Conservation (phyloP, 129 eudicot species). For the Smallanthus sonchifolius region DNA sequence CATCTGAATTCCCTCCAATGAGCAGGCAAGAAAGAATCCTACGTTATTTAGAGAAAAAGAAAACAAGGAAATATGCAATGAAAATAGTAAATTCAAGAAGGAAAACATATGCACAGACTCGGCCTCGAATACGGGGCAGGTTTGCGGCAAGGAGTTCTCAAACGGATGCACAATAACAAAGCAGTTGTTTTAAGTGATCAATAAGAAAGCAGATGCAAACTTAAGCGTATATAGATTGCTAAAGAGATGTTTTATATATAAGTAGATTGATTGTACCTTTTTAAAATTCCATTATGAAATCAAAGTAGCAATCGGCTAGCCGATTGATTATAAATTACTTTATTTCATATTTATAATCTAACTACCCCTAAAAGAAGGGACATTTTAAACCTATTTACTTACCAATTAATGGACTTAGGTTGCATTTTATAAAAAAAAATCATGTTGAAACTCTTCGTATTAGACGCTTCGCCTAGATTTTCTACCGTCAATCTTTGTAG, state of each 20-base stretch:
- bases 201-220: not conserved
- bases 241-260: not conserved
- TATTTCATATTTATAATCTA: too few relatives aligned
- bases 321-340: not conserved
- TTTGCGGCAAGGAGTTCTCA: constrained; percentile 15
- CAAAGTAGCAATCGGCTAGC: not conserved
- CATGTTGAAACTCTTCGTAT: too few relatives aligned
- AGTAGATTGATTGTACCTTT: constrained; percentile 1
- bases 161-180: constrained; percentile 1
- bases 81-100: not conserved
- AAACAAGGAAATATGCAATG: not conserved
- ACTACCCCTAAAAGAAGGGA: too few relatives aligned
- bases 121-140: not conserved
- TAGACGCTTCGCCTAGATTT: too few relatives aligned
- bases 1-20: not conserved
- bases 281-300: not conserved
- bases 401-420: too few relatives aligned
- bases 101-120: not conserved
- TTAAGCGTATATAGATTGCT: not conserved
- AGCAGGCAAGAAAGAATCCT: not conserved
- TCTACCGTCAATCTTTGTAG: too few relatives aligned
- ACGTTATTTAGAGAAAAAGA: constrained; percentile 5
- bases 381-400: too few relatives aligned
- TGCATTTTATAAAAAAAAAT: too few relatives aligned
- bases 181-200: not conserved